Evolutionary conservation across 192 early-diverging fungal genomes (phyloP).

Genomic region (Coemansia sp.): DNA sequence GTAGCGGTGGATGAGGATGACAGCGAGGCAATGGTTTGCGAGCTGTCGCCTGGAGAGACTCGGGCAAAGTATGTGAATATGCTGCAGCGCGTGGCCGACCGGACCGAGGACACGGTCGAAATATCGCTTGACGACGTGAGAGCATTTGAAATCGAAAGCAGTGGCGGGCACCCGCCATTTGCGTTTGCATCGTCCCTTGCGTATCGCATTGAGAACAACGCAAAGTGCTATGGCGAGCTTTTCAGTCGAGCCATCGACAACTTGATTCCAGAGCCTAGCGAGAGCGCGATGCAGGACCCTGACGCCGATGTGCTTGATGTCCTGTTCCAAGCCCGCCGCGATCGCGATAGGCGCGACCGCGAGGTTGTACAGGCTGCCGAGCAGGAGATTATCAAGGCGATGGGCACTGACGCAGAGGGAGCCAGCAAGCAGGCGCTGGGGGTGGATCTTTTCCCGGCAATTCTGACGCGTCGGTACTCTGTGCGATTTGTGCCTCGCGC

Average conservation of each 20-base stretch:
- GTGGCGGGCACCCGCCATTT: conserved; percentile 25
- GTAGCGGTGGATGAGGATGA: conserved; percentile 6
- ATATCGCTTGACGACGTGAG: conserved; percentile 71
- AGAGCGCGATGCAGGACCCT: conserved; percentile 37
- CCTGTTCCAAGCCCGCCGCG: conserved; percentile 79
- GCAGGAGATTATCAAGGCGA: neutral
- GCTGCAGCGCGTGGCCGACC: conserved; percentile 65
- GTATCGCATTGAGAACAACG: conserved; percentile 75
- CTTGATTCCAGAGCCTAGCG: conserved; percentile 56
- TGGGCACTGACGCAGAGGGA: conserved; percentile 22
- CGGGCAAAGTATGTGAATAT: conserved; percentile 50
- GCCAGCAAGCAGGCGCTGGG: conserved; percentile 21
- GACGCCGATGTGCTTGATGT: conserved; percentile 85
- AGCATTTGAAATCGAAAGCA: conserved; percentile 44
- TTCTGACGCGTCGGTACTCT: conserved; percentile 81
- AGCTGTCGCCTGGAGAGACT: conserved; percentile 15
- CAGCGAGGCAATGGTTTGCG: conserved; percentile 15
- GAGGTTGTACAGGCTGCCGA: conserved; percentile 15
- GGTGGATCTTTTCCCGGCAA: conserved; percentile 67
- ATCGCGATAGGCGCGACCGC: conserved; percentile 58
- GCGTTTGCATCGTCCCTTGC: conserved; percentile 48
- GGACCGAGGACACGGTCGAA: conserved; percentile 58
- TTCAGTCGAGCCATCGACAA: conserved; percentile 74
- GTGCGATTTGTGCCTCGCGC: conserved; percentile 77
- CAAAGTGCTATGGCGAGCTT: conserved; percentile 81